Evolutionary conservation across 192 early-diverging fungal species (phyloP).

Genomic region (Coemansia sp.): DNA sequence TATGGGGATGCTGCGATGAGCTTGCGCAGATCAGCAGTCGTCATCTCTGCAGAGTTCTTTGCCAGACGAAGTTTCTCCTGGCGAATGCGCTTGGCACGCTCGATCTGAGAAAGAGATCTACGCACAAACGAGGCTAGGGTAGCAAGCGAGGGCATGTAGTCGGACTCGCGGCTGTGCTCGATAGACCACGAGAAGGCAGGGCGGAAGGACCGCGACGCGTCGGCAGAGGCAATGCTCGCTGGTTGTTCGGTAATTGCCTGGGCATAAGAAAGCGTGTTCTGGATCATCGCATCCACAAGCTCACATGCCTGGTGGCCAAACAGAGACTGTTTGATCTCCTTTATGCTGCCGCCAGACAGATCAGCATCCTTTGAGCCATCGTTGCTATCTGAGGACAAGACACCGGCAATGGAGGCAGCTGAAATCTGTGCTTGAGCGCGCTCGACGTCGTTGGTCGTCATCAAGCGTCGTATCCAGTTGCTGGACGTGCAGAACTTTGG

Average conservation of each 20-base stretch:
- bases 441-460: slow-evolving; percentile 47
- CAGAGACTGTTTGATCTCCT: slow-evolving; percentile 29
- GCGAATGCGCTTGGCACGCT: slow-evolving; percentile 28
- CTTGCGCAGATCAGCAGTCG: slow-evolving; percentile 42
- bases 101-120: slow-evolving; percentile 35
- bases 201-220: slow-evolving; percentile 19
- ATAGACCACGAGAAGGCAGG: slow-evolving; percentile 52
- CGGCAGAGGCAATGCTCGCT: background rate
- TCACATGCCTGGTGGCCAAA: slow-evolving; percentile 49
- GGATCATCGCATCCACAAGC: slow-evolving; percentile 44
- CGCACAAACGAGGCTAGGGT: slow-evolving; percentile 43
- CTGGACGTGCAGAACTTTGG: slow-evolving; percentile 40
- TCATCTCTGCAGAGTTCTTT: slow-evolving; percentile 36
- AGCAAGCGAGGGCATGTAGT: slow-evolving; percentile 52
- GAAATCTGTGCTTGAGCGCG: slow-evolving; percentile 41
- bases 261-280: slow-evolving; percentile 43
- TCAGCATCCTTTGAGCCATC: slow-evolving; percentile 14
- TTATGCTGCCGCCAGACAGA: slow-evolving; percentile 8
- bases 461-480: slow-evolving; percentile 36
- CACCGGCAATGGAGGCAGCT: slow-evolving; percentile 6
- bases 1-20: slow-evolving; percentile 36
- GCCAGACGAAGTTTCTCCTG: slow-evolving; percentile 41
- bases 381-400: slow-evolving; percentile 5
- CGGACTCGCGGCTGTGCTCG: slow-evolving; percentile 53
- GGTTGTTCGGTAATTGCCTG: slow-evolving; percentile 48